Conservation (phyloP, 805 yeast species). For the Komagataella pseudopastoris region DNA sequence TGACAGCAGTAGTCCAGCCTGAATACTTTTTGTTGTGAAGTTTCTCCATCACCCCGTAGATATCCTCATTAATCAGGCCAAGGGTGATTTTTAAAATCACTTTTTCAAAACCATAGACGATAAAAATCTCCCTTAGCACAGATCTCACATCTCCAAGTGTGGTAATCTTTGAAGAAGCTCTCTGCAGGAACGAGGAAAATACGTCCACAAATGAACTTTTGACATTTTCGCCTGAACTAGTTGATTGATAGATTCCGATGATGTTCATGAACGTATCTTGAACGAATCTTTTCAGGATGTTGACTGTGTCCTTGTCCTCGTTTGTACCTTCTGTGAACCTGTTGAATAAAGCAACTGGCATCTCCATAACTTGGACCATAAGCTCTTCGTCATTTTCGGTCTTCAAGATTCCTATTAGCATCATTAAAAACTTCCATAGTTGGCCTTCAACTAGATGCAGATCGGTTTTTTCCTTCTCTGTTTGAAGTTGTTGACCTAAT, state of each 20-base stretch:
- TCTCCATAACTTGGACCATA: constrained; percentile 25
- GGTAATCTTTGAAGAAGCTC: constrained; percentile 32
- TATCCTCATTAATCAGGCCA: constrained; percentile 41
- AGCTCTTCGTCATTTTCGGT: constrained; percentile 19
- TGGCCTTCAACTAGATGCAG: constrained; percentile 11
- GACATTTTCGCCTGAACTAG: constrained; percentile 3
- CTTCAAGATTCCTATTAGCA: constrained; percentile 15
- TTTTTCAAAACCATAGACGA: constrained; percentile 53
- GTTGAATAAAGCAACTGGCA: constrained; percentile 21
- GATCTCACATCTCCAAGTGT: constrained; percentile 46
- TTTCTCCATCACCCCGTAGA: constrained; percentile 28
- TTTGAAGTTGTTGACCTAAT: constrained; percentile 1
- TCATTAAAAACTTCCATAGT: constrained; percentile 21
- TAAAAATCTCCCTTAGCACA: constrained; percentile 47
- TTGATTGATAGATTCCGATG: constrained; percentile 14
- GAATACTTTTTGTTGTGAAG: constrained; percentile 26
- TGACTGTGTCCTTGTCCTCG: constrained; percentile 1
- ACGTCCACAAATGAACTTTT: constrained; percentile 36
- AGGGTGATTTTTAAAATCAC: constrained; percentile 37
- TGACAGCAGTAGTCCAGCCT: constrained; percentile 51
- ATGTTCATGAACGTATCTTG: constrained; percentile 28
- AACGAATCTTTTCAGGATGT: constrained; percentile 17
- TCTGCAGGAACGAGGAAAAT: constrained; percentile 38
- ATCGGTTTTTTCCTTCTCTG: constrained; percentile 1
- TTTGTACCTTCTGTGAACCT: constrained; percentile 10